These are phyloP conservation scores for Lentinula sp. DNA, from an alignment of 768 basidiomycete species.

Conservation along the genomic window DNA sequence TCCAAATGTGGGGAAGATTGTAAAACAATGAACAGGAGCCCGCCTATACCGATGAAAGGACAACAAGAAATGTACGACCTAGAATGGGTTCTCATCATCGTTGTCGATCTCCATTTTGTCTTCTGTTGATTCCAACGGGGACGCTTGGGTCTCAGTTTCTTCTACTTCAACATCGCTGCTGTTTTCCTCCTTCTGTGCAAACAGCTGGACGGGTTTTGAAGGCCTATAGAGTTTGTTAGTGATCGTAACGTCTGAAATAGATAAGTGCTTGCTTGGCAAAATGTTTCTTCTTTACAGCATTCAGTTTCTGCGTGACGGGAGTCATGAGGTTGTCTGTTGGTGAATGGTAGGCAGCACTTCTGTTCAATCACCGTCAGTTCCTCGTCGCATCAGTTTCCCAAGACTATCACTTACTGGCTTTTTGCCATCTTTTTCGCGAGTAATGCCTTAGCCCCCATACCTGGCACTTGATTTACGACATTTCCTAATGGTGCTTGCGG, in stretches of 20 bases:
- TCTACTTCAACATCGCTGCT: conserved; percentile 25
- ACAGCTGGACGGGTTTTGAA: conserved; percentile 57
- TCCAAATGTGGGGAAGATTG: not conserved
- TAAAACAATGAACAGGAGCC: conserved; percentile 8
- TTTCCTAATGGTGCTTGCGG: conserved; percentile 81
- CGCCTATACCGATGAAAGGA: conserved; percentile 17
- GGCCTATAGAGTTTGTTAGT: conserved; percentile 32
- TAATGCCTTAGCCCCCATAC: conserved; percentile 87
- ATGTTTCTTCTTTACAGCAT: conserved; percentile 87
- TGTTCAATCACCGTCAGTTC: conserved; percentile 22
- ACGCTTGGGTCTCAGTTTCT: conserved; percentile 14
- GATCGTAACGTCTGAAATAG: not conserved
- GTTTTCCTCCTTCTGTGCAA: conserved; percentile 40
- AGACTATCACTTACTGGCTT: conserved; percentile 53
- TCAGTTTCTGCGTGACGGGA: conserved; percentile 88
- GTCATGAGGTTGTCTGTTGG: conserved; percentile 96
- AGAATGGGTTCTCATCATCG: conserved; percentile 75
- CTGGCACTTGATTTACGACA: conserved; percentile 49
- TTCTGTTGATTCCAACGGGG: conserved; percentile 19
- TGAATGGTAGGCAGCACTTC: conserved; percentile 85
- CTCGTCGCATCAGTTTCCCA: conserved; percentile 5
- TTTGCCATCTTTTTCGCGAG: conserved; percentile 93
- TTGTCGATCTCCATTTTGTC: conserved; percentile 28
- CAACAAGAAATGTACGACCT: conserved; percentile 15
- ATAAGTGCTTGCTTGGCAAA: conserved; percentile 66